Percentiles rank a stretch among this genome's conserved stretches.
phyloP scores from a whole-genome alignment of 768 basidiomycete genomes.

The Mycena belliarum region DNA sequence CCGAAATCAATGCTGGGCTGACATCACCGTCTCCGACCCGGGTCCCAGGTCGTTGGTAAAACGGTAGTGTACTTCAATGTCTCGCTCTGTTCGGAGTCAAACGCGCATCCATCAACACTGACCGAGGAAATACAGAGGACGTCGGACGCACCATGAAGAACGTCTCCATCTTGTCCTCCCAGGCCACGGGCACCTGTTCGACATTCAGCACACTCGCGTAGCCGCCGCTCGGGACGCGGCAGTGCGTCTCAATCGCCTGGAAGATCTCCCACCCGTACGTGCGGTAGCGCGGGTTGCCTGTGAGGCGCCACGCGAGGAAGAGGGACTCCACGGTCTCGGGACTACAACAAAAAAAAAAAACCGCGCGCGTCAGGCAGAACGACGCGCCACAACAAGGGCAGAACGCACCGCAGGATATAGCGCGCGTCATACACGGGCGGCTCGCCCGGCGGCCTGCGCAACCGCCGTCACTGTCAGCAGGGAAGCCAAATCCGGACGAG shows the following conservation, averaged over 20 bases:
- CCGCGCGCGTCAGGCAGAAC: background rate
- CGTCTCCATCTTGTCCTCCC: slow-evolving; percentile 94
- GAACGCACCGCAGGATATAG: slow-evolving; percentile 79
- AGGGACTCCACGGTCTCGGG: slow-evolving; percentile 96
- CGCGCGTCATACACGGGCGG: slow-evolving; percentile 76
- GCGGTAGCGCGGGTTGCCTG: slow-evolving; percentile 82
- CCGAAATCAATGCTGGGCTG: too few relatives aligned
- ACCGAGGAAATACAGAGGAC: too few relatives aligned
- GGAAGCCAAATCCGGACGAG: too few relatives aligned
- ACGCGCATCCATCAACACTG: too few relatives aligned
- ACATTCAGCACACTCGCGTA: slow-evolving; percentile 86
- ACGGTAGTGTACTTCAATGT: slow-evolving; percentile 92
- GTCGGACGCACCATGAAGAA: slow-evolving; percentile 82
- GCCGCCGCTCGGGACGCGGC: slow-evolving; percentile 73
- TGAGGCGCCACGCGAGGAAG: slow-evolving; percentile 88
- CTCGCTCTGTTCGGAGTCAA: slow-evolving; percentile 73
- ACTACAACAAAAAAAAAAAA: slow-evolving; percentile 45
- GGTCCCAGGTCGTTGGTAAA: too few relatives aligned
- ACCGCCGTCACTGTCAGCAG: too few relatives aligned
- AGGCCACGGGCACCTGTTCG: slow-evolving; percentile 64
- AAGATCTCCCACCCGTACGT: slow-evolving; percentile 88
- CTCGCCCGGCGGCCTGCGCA: slow-evolving; percentile 35
- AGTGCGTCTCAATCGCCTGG: slow-evolving; percentile 84
- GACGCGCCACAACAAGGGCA: background rate
- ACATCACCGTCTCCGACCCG: too few relatives aligned